Evolutionary conservation across 805 yeast species (phyloP), one percentile per base, ranked within the genome.

Genomic region (Torulaspora indica): DNA sequence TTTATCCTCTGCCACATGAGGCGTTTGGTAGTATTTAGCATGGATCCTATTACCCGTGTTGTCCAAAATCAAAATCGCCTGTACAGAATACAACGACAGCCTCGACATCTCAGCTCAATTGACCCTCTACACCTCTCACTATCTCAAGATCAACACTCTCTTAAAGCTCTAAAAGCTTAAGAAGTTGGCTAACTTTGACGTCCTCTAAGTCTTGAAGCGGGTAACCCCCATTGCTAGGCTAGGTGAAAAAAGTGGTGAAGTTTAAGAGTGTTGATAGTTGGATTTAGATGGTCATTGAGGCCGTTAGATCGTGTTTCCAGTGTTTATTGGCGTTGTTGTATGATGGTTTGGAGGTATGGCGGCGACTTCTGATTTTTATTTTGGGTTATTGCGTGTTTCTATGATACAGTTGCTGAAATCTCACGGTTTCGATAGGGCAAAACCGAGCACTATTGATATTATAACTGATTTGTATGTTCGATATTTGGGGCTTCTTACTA

Each of bases 41-140:
- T 77, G 85, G 32, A 93, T 68, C 55, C 98, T 73, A 44, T 79
- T 75, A 12, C 95, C 96, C 44, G 82, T 83, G 55, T 72, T 77
- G 64, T 90, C 97, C 53, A 93, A 76, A 53, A 93, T 77, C 54
- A 91, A 67, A 35, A 85, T 73, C 3, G 96, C 93, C 31, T 84
- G 76, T 40, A 91, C 81, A 6, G 96, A 74, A 71, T 91, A 90
- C 47, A 93, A 74, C 7, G 95, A 82, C 32, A 77, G 66, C 52
- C 75, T 74, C 36, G 70, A 59, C 55, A 53, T 54, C 12, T n/a
- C 27, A 22, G 14, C 34, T 31, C 34, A 31, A 31, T 31, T 31
- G 34, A 35, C 40, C 35, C 18, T 25, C 32, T 14, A 32, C 28
- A 29, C 22, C 31, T 8, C 24, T 3, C 36, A 20, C 23, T 14